Evolutionary conservation across 2,329 filamentous ascomycete genomes (phyloP).

Genomic region (Ophiocordyceps robertsii): DNA sequence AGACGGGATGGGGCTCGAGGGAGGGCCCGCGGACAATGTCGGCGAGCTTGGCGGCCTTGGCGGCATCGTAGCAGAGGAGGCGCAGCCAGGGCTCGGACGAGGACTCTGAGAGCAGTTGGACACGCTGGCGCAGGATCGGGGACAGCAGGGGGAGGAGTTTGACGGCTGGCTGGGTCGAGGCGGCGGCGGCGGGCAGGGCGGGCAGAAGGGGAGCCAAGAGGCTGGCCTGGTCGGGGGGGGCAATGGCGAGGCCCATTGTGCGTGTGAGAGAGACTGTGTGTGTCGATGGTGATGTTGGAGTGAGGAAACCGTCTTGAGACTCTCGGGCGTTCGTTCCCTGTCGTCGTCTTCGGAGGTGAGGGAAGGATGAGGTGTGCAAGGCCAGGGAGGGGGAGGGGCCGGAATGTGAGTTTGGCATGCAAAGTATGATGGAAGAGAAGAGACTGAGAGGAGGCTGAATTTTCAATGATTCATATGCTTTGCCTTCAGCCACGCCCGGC

Average conservation of each 20-base stretch:
- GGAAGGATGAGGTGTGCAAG: background rate
- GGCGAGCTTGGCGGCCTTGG: conserved; percentile 42
- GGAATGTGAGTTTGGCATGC: no score
- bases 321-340: no score
- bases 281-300: background rate
- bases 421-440: no score
- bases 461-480: background rate
- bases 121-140: conserved; percentile 51
- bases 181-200: conserved; percentile 43
- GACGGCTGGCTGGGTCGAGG: conserved; percentile 42
- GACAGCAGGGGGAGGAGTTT: conserved; percentile 47
- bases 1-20: conserved; percentile 69
- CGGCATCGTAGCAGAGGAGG: conserved; percentile 54
- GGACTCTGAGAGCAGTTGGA: conserved; percentile 48
- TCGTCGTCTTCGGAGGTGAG: background rate
- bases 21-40: conserved; percentile 46
- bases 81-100: conserved; percentile 58
- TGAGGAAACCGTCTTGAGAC: background rate
- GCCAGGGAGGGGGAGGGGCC: background rate
- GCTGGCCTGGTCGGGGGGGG: conserved; percentile 29
- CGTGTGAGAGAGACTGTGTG: background rate
- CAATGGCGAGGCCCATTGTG: conserved; percentile 18
- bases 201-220: conserved; percentile 45
- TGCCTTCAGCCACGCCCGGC: background rate
- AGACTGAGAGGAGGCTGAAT: no score